These are phyloP conservation scores for Phytophthora pini DNA, from an alignment of 352 stramenopile genomes.

Conservation along the genomic window DNA sequence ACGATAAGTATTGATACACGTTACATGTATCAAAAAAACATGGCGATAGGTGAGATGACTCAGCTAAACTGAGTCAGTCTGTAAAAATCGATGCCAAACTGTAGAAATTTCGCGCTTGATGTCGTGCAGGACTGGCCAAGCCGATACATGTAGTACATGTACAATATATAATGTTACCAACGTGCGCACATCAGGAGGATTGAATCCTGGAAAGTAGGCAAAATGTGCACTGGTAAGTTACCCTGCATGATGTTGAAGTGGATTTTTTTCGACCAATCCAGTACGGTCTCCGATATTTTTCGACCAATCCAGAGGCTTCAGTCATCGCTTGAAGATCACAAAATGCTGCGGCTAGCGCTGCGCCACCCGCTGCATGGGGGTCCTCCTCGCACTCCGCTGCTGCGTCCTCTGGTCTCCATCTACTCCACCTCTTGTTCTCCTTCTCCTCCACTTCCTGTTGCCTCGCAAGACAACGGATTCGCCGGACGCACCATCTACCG, in stretches of 20 bases:
- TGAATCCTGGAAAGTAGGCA: not conserved
- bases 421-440: constrained; percentile 12
- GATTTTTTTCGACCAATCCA: not conserved
- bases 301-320: constrained; percentile 1
- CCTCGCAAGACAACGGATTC: constrained; percentile 39
- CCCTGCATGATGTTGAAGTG: not conserved
- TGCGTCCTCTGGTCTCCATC: constrained; percentile 8
- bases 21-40: too few species aligned
- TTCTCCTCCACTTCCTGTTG: constrained; percentile 5
- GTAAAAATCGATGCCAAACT: too few species aligned
- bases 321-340: constrained; percentile 17
- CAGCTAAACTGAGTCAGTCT: too few species aligned
- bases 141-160: too few species aligned
- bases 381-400: not conserved
- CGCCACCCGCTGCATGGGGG: not conserved
- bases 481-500: constrained; percentile 36
- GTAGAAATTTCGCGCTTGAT: too few species aligned
- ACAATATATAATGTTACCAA: too few species aligned
- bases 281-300: not conserved
- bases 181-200: too few species aligned
- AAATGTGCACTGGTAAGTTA: not conserved
- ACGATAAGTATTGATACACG: too few species aligned
- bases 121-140: too few species aligned
- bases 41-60: too few species aligned
- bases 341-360: constrained; percentile 19